Evolutionary conservation across 1,284 basidiomycete genomes (phyloP), one percentile per base, ranked within the genome.

Genomic region (Abortiporus biennis): DNA sequence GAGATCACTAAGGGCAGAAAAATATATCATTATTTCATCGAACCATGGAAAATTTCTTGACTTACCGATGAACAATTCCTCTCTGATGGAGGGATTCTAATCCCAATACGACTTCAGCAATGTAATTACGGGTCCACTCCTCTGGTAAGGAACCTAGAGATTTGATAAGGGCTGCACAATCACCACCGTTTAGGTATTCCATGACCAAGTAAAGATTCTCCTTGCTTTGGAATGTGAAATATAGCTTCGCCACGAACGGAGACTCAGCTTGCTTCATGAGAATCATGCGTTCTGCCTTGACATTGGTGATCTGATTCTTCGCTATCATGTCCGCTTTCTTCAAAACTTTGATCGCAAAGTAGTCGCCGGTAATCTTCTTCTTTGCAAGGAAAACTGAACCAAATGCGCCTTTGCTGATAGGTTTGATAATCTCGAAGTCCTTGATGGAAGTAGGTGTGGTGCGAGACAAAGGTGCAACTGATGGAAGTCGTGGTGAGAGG

Each of bases 261-360:
- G 94, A 97, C 64, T 97, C 93, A 0, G 96, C 90, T 63, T 99
- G 95, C 61, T 93, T 95, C 96, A 99, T 99, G 52, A 99, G 75
- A 57, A 99, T 99, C 81, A 95, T 98, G 44, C 96, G 80, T 68
- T 99, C 96, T 2, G 96, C 96, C 68, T 98, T 99, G 63, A 99
- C 95, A 59, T 99, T 99, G 43, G 96, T 99, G 64, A 99, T 96
- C 66, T 99, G 96, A 69, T 99, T 99, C 78, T 99, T 99, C 36
- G 96, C 92, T 59, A 99, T 98, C 96, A 99, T 99, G 67, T 99
- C 96, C 21, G 93, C 92, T 72, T 99, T 99, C 69, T 96, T 98
- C 54, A 99, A 68, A 24, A 98, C 93, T 67, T 99, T 99, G 80
- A 99, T 96, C 21, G 96, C 96, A 67, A 87, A 99, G 66, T 98